Percentiles rank a stretch among this genome's conserved stretches.
Conservation (phyloP, 2,329 filamentous ascomycete species). For the Fusarium pininemorale region DNA sequence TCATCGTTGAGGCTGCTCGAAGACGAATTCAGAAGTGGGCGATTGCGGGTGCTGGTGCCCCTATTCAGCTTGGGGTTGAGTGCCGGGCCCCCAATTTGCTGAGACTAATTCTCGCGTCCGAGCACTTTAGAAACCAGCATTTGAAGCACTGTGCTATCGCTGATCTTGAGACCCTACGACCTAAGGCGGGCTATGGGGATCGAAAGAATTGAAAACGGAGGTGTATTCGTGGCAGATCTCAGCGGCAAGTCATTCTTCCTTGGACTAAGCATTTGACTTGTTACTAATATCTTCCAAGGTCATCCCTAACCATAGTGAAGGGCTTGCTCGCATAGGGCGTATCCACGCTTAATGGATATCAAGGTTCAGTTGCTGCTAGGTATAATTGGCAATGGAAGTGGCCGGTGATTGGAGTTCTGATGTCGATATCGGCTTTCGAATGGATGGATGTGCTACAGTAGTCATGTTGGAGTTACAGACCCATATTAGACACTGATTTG, state of each 20-base stretch:
- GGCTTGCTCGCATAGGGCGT: not conserved
- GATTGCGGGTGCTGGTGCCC: not conserved
- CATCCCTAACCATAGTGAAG: not conserved
- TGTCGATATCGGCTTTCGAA: not conserved
- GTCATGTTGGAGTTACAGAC: not conserved
- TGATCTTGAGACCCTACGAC: not conserved
- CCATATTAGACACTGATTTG: not conserved
- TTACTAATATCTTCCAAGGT: not conserved
- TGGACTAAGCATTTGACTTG: not conserved
- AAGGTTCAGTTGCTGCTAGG: not conserved
- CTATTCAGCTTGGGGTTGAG: not conserved
- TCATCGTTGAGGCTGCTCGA: constrained; percentile 7
- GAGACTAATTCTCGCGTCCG: not conserved
- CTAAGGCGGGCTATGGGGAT: not conserved
- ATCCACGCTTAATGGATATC: not conserved
- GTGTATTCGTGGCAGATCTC: not conserved
- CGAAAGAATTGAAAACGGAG: not conserved
- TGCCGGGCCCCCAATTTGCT: not conserved
- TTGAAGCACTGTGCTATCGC: not conserved
- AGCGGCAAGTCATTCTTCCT: not conserved
- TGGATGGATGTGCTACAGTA: not conserved
- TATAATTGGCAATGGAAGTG: not conserved
- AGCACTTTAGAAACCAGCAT: not conserved
- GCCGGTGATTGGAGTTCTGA: not conserved
- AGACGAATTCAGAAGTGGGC: constrained; percentile 5